phyloP scores from a whole-genome alignment of 805 yeast genomes.

The Cyberlindnera petersonii region DNA sequence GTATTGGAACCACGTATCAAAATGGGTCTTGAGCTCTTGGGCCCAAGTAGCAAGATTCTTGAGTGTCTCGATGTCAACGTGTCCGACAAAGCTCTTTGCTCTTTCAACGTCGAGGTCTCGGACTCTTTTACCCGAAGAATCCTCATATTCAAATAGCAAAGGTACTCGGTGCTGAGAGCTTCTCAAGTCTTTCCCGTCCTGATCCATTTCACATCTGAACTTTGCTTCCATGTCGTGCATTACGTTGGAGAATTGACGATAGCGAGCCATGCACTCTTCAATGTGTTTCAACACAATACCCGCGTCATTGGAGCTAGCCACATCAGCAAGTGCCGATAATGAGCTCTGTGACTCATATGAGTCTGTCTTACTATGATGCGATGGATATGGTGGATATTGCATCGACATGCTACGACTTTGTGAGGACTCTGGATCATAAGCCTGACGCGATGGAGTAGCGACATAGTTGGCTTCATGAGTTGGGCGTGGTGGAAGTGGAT shows the following conservation, averaged over 20 bases:
- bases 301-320: slow-evolving; percentile 14
- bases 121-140: background rate
- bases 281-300: slow-evolving; percentile 9
- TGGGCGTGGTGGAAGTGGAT: too few species aligned
- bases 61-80: background rate
- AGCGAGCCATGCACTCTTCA: slow-evolving; percentile 11
- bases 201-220: slow-evolving; percentile 14
- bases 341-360: slow-evolving; percentile 26
- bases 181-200: background rate
- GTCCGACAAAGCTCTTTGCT: slow-evolving; percentile 6
- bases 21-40: background rate
- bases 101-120: slow-evolving; percentile 4
- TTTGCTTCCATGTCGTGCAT: slow-evolving; percentile 20
- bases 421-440: background rate
- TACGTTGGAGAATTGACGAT: slow-evolving; percentile 12
- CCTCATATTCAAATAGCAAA: slow-evolving; percentile 2
- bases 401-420: slow-evolving; percentile 12
- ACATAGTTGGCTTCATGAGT: too few species aligned
- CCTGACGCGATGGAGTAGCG: background rate
- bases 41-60: slow-evolving; percentile 3
- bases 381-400: slow-evolving; percentile 15
- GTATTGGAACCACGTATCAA: slow-evolving; percentile 1
- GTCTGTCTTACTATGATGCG: slow-evolving; percentile 14
- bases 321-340: slow-evolving; percentile 25
- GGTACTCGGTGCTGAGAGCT: background rate